phyloP scores from a whole-genome alignment of 371 early-diverging fungal genomes.

The Catenaria anguillulae region DNA sequence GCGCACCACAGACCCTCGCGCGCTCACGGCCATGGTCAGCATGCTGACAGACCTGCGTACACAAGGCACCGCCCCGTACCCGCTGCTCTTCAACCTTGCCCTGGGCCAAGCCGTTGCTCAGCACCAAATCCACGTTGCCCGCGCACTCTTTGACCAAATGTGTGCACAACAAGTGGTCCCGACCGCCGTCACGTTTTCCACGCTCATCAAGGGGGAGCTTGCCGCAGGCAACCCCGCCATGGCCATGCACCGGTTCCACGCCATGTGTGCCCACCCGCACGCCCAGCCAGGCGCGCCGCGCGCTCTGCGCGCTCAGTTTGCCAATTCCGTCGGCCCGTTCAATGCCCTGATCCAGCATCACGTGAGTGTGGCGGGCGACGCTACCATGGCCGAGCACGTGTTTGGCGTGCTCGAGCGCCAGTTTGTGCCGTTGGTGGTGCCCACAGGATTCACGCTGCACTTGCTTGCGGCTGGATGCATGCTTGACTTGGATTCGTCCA shows the following conservation, averaged over 20 bases:
- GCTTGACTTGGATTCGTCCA: neutral
- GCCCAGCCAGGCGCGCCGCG: constrained; percentile 1
- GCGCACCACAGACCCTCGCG: neutral
- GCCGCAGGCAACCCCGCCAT: neutral
- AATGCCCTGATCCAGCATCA: constrained; percentile 7
- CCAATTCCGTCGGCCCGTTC: constrained; percentile 3
- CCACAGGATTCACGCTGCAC: constrained; percentile 6
- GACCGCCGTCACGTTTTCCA: constrained; percentile 7
- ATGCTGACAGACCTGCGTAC: neutral
- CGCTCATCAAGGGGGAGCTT: constrained; percentile 4
- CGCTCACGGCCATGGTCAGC: neutral
- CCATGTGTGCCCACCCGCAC: neutral
- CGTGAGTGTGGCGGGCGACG: neutral
- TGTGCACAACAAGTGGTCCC: neutral
- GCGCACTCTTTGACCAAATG: neutral
- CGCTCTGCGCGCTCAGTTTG: neutral
- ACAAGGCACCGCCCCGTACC: constrained; percentile 2
- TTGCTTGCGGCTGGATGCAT: neutral
- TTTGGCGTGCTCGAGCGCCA: neutral
- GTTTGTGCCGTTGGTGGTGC: neutral
- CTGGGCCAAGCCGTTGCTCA: neutral
- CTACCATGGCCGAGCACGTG: neutral
- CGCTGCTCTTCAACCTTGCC: constrained; percentile 5
- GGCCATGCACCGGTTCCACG: neutral
- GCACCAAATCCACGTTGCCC: neutral